Evolutionary conservation across 1,284 basidiomycete species (phyloP).

Genomic region (Neolentinus lepideus): DNA sequence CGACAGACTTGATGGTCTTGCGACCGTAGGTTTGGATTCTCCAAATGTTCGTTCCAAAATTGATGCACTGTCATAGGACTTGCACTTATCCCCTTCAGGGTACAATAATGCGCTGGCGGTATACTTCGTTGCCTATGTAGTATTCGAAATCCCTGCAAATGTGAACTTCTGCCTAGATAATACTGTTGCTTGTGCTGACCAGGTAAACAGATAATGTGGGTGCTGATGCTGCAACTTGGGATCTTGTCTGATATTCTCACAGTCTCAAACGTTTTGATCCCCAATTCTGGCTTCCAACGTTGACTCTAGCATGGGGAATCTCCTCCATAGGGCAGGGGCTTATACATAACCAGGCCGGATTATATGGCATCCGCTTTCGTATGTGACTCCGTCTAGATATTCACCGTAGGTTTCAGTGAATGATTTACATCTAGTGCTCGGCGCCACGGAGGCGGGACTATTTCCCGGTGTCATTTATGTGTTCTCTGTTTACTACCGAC

Average conservation of each 20-base stretch:
- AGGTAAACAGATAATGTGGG: not conserved
- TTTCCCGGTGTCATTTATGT: slow-evolving; percentile 56
- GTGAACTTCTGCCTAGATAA: slow-evolving; percentile 29
- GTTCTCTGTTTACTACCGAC: slow-evolving; percentile 54
- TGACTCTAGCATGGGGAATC: slow-evolving; percentile 54
- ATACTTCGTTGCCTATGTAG: slow-evolving; percentile 62
- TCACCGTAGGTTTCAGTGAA: not conserved
- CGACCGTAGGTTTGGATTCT: slow-evolving; percentile 8
- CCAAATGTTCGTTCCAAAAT: not conserved
- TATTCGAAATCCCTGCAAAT: slow-evolving; percentile 66
- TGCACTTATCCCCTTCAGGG: slow-evolving; percentile 36
- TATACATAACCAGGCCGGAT: slow-evolving; percentile 44
- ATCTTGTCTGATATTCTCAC: slow-evolving; percentile 3
- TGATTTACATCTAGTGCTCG: slow-evolving; percentile 33
- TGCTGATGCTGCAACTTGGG: not conserved
- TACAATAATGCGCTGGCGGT: slow-evolving; percentile 58
- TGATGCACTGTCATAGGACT: slow-evolving; percentile 26
- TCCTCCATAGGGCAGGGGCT: slow-evolving; percentile 55
- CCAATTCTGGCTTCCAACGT: slow-evolving; percentile 49
- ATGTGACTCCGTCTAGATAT: slow-evolving; percentile 7
- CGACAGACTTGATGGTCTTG: slow-evolving; percentile 16
- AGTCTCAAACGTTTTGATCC: slow-evolving; percentile 54
- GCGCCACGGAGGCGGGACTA: slow-evolving; percentile 46
- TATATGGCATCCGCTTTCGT: slow-evolving; percentile 52
- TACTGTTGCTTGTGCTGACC: not conserved